These are phyloP conservation scores for Starmera stellimalicola DNA, from an alignment of 1,139 yeast species.

Conservation along the genomic window DNA sequence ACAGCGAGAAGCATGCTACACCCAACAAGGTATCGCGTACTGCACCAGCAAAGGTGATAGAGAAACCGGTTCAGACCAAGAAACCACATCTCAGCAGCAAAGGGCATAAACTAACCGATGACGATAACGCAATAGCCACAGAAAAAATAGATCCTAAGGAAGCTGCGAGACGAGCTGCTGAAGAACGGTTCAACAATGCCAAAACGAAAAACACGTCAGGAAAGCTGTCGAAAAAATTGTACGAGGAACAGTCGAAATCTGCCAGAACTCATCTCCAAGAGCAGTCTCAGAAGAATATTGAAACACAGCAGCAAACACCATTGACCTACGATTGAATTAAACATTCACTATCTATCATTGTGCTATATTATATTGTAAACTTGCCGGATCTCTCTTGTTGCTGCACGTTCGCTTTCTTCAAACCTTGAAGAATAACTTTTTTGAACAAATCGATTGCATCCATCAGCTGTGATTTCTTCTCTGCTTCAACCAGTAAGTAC, in stretches of 20 bases:
- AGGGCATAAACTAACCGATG: too few relatives aligned
- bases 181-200: slow-evolving; percentile 9
- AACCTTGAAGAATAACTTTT: slow-evolving; percentile 49
- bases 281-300: slow-evolving; percentile 8
- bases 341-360: too few relatives aligned
- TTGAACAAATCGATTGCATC: slow-evolving; percentile 60
- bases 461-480: slow-evolving; percentile 51
- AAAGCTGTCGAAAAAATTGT: slow-evolving; percentile 17
- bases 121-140: slow-evolving; percentile 55
- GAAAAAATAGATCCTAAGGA: slow-evolving; percentile 94
- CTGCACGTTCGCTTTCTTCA: slow-evolving; percentile 13
- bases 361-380: slow-evolving; percentile 8
- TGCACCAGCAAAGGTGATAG: too few relatives aligned
- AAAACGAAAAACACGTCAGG: slow-evolving; percentile 11
- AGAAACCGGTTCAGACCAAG: too few relatives aligned
- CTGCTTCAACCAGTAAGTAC: slow-evolving; percentile 72
- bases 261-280: slow-evolving; percentile 12
- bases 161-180: slow-evolving; percentile 68
- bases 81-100: too few relatives aligned
- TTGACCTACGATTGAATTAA: slow-evolving; percentile 19
- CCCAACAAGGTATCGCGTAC: too few relatives aligned
- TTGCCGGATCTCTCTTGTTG: slow-evolving; percentile 16
- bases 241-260: slow-evolving; percentile 17
- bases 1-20: too few relatives aligned
- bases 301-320: too few relatives aligned